Percentiles rank a stretch among this genome's conserved stretches.
Evolutionary conservation across 805 yeast species (phyloP).

Genomic region (Saturnispora quitensis): DNA sequence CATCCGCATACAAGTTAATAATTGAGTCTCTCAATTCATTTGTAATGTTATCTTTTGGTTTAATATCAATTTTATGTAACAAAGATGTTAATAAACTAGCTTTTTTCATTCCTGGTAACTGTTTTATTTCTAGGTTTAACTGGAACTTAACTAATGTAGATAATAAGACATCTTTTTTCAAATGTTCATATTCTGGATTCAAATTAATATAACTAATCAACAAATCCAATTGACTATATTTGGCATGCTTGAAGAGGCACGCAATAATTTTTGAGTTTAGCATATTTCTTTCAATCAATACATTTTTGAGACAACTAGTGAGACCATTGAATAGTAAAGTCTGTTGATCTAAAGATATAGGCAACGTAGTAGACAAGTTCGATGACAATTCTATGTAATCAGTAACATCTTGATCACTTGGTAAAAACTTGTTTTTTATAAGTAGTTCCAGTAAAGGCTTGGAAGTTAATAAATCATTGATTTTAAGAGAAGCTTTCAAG

Average conservation of each 20-base stretch:
- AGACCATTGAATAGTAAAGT: slow-evolving; percentile 20
- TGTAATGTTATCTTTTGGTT: slow-evolving; percentile 7
- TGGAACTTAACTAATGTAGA: neutral
- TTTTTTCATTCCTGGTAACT: slow-evolving; percentile 6
- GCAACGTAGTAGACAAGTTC: slow-evolving; percentile 9
- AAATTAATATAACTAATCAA: slow-evolving; percentile 18
- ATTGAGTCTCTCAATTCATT: slow-evolving; percentile 12
- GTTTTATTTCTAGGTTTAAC: neutral
- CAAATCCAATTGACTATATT: slow-evolving; percentile 14
- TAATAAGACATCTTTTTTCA: neutral
- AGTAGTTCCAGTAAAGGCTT: slow-evolving; percentile 12
- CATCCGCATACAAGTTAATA: slow-evolving; percentile 15
- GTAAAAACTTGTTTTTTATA: slow-evolving; percentile 8
- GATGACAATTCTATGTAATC: slow-evolving; percentile 15
- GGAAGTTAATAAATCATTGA: slow-evolving; percentile 16
- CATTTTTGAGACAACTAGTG: slow-evolving; percentile 12
- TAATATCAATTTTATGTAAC: slow-evolving; percentile 10
- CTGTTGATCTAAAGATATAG: slow-evolving; percentile 14
- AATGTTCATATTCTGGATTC: slow-evolving; percentile 7
- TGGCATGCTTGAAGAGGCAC: slow-evolving; percentile 14
- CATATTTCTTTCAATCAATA: slow-evolving; percentile 9
- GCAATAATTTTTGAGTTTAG: slow-evolving; percentile 7
- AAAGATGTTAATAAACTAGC: slow-evolving; percentile 18
- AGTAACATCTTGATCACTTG: slow-evolving; percentile 11
- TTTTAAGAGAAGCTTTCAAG: slow-evolving; percentile 11